phyloP scores from a whole-genome alignment of 371 early-diverging fungal genomes.

The Coemansia sp. region DNA sequence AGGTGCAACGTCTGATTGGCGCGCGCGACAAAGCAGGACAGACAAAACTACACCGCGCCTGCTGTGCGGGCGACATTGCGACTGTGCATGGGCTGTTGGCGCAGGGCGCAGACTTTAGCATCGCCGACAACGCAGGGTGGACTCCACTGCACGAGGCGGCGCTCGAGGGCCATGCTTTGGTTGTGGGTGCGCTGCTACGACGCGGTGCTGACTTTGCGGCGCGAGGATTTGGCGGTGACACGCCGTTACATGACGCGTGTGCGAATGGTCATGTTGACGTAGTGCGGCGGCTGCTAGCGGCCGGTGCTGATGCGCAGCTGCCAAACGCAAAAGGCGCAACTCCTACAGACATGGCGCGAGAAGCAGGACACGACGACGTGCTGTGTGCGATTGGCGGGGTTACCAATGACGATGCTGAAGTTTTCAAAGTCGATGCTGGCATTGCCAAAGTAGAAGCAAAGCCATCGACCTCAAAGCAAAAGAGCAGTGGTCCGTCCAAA shows the following conservation, averaged over 20 bases:
- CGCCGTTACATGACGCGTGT: constrained; percentile 80
- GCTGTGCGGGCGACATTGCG: constrained; percentile 54
- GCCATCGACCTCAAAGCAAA: constrained; percentile 3
- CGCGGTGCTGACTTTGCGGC: constrained; percentile 74
- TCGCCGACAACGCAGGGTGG: constrained; percentile 71
- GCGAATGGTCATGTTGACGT: constrained; percentile 69
- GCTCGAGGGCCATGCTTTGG: constrained; percentile 63
- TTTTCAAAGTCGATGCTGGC: not conserved
- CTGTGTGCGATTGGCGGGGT: constrained; percentile 16
- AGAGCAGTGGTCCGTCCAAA: constrained; percentile 19
- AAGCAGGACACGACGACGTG: constrained; percentile 56
- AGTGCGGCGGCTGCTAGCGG: constrained; percentile 62
- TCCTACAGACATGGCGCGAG: constrained; percentile 59
- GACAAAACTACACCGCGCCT: constrained; percentile 58
- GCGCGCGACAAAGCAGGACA: constrained; percentile 56
- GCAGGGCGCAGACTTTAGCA: constrained; percentile 75
- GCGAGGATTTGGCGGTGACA: constrained; percentile 69
- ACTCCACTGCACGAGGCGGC: constrained; percentile 80
- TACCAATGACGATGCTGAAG: not conserved
- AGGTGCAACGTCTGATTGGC: constrained; percentile 24
- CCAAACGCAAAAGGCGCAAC: constrained; percentile 60
- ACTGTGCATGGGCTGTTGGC: constrained; percentile 50
- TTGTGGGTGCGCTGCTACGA: constrained; percentile 64
- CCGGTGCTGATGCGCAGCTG: constrained; percentile 64
- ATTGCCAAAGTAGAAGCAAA: not conserved